A percentile compares a stretch with the other conserved stretches of the same genome.
Conservation (phyloP, 805 yeast genomes). For the Pichia heedii region DNA sequence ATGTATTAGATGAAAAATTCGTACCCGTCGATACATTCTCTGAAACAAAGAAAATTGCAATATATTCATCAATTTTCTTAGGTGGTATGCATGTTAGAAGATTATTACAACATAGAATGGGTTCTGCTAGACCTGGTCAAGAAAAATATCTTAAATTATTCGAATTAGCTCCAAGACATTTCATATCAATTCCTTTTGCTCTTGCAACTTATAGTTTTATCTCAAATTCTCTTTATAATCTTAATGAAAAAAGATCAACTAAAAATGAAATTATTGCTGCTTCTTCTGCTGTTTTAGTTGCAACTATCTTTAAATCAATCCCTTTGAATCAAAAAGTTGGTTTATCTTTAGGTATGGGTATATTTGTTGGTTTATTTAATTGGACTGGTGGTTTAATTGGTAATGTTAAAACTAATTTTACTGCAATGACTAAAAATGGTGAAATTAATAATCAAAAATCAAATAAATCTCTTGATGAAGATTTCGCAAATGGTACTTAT, state of each 20-base stretch:
- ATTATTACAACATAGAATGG: slow-evolving; percentile 27
- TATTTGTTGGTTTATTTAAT: slow-evolving; percentile 34
- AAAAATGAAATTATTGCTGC: slow-evolving; percentile 24
- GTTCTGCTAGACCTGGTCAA: slow-evolving; percentile 31
- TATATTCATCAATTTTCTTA: slow-evolving; percentile 25
- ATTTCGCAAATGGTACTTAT: slow-evolving; percentile 23
- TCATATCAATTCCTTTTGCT: slow-evolving; percentile 27
- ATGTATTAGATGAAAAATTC: slow-evolving; percentile 10
- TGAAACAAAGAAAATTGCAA: slow-evolving; percentile 21
- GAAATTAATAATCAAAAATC: slow-evolving; percentile 33
- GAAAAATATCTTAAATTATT: slow-evolving; percentile 26
- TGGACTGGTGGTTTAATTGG: slow-evolving; percentile 50
- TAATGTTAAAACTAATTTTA: slow-evolving; percentile 36
- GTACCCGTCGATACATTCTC: slow-evolving; percentile 26
- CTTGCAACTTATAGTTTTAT: slow-evolving; percentile 26
- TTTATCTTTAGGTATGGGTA: slow-evolving; percentile 35
- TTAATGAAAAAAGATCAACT: slow-evolving; percentile 23
- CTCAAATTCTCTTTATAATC: slow-evolving; percentile 24
- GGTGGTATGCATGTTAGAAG: slow-evolving; percentile 32
- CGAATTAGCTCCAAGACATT: slow-evolving; percentile 23
- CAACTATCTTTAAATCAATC: slow-evolving; percentile 19
- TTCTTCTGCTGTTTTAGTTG: slow-evolving; percentile 16
- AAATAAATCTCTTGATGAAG: slow-evolving; percentile 29
- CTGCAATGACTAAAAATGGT: slow-evolving; percentile 31
- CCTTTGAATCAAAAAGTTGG: slow-evolving; percentile 36